Evolutionary conservation across 768 basidiomycete genomes (phyloP).

Genomic region (Kwoniella botswanensis): DNA sequence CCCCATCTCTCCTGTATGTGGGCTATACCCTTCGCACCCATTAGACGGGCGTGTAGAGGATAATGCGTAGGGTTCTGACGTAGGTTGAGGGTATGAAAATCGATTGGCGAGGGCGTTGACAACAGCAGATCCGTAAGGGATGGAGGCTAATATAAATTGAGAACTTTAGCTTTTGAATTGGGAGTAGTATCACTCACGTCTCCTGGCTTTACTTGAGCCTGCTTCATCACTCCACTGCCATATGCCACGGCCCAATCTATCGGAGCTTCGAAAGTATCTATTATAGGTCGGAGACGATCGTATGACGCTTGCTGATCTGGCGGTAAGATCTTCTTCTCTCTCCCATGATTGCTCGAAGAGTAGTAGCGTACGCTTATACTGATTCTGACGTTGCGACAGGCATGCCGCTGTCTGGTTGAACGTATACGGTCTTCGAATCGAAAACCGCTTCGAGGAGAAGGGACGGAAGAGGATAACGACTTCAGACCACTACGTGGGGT

Average conservation of each 20-base stretch:
- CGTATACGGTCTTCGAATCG: neutral
- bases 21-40: conserved; percentile 83
- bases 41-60: conserved; percentile 78
- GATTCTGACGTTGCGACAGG: neutral
- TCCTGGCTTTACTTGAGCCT: conserved; percentile 65
- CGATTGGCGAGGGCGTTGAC: conserved; percentile 87
- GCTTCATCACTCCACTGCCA: conserved; percentile 93
- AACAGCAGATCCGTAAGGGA: conserved; percentile 98
- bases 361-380: neutral
- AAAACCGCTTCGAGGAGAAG: neutral
- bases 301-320: conserved; percentile 35
- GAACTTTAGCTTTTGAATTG: no score
- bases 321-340: neutral
- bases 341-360: neutral
- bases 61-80: conserved; percentile 90
- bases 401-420: neutral
- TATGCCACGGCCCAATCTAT: conserved; percentile 98
- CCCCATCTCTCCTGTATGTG: conserved; percentile 66
- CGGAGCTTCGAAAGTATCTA: conserved; percentile 81
- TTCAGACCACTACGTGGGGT: neutral
- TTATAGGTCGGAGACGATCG: conserved; percentile 60
- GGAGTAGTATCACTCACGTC: conserved; percentile 32
- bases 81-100: conserved; percentile 97
- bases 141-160: conserved; percentile 46
- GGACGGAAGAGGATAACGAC: neutral